Evolutionary conservation across 371 early-diverging fungal genomes (phyloP).

Genomic region (Mucor lusitanicus): DNA sequence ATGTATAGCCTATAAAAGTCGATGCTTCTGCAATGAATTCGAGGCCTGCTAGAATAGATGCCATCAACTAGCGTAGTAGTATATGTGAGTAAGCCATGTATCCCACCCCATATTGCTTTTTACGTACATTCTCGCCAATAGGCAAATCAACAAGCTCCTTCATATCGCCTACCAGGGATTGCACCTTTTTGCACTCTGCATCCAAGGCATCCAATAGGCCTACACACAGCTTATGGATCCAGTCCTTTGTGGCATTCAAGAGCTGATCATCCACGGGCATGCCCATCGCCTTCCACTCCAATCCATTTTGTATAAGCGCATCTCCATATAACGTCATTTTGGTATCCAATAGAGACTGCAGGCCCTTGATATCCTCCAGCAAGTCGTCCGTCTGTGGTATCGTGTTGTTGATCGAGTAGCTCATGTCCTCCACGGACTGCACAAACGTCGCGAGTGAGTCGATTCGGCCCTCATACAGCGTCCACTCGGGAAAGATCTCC

Average conservation of each 20-base stretch:
- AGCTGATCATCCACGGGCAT: constrained; percentile 47
- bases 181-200: constrained; percentile 37
- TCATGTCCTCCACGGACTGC: constrained; percentile 51
- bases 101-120: too few species aligned
- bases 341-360: constrained; percentile 34
- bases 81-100: too few species aligned
- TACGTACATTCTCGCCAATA: constrained; percentile 35
- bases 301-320: constrained; percentile 41
- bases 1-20: constrained; percentile 35
- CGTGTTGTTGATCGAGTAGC: constrained; percentile 20
- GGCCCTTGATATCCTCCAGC: constrained; percentile 33
- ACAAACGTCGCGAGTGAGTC: constrained; percentile 38
- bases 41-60: constrained; percentile 36
- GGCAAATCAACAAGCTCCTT: constrained; percentile 26
- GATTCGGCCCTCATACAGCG: constrained; percentile 33
- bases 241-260: constrained; percentile 36
- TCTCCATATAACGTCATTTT: constrained; percentile 41
- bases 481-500: constrained; percentile 49
- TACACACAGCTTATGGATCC: constrained; percentile 39
- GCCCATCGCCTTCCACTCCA: constrained; percentile 54
- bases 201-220: constrained; percentile 36
- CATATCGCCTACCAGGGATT: constrained; percentile 29
- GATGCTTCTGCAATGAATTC: constrained; percentile 39
- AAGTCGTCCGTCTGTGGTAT: constrained; percentile 42
- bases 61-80: constrained; percentile 39